Evolutionary conservation across 805 yeast genomes (phyloP).

Genomic region (Yarrowia bubula): DNA sequence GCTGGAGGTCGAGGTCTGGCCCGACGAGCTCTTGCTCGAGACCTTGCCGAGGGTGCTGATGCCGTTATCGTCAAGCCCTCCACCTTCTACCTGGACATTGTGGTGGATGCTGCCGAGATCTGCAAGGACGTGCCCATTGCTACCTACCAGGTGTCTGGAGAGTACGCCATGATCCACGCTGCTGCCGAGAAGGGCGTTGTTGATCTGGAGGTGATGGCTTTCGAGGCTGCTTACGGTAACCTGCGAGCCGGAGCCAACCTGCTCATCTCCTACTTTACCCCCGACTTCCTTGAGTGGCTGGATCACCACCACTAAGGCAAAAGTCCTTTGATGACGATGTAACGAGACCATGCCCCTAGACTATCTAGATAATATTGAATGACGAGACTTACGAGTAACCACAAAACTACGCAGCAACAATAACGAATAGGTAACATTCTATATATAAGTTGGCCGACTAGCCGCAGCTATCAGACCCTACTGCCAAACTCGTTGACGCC

Average conservation of each 20-base stretch:
- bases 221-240: slow-evolving; percentile 87
- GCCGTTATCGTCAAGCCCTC: slow-evolving; percentile 95
- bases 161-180: slow-evolving; percentile 96
- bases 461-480: background rate
- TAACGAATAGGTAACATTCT: slow-evolving; percentile 12
- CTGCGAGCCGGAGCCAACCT: slow-evolving; percentile 94
- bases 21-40: slow-evolving; percentile 83
- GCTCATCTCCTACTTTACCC: slow-evolving; percentile 89
- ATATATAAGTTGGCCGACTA: slow-evolving; percentile 1
- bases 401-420: background rate
- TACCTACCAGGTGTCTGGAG: slow-evolving; percentile 96
- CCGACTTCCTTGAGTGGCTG: slow-evolving; percentile 94
- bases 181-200: slow-evolving; percentile 94
- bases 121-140: slow-evolving; percentile 85
- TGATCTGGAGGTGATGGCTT: slow-evolving; percentile 72
- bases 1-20: slow-evolving; percentile 92
- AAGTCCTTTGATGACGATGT: background rate
- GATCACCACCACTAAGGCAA: slow-evolving; percentile 14
- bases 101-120: slow-evolving; percentile 80
- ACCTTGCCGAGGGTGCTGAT: slow-evolving; percentile 89
- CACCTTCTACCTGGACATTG: slow-evolving; percentile 88
- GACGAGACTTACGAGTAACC: background rate
- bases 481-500: slow-evolving; percentile 9
- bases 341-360: slow-evolving; percentile 13
- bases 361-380: background rate